Evolutionary conservation across 1,284 basidiomycete genomes (phyloP).

Genomic region (Blastosporella zonata): DNA sequence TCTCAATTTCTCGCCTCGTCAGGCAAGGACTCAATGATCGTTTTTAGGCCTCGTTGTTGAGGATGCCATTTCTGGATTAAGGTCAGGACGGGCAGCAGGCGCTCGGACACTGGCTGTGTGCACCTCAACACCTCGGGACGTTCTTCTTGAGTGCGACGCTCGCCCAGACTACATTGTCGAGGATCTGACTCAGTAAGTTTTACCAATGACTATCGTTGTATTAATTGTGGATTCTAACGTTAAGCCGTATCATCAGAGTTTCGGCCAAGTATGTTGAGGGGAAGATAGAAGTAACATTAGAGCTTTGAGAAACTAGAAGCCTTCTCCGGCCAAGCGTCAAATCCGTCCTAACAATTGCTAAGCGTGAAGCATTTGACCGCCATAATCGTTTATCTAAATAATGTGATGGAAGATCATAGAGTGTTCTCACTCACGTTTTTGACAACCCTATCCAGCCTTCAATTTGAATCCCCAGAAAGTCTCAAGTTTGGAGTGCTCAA

Average conservation of each 20-base stretch:
- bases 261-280: slow-evolving; percentile 32
- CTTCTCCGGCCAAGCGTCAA: background rate
- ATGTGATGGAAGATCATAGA: no score
- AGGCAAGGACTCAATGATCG: background rate
- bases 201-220: background rate
- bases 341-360: no score
- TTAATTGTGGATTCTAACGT: background rate
- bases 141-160: slow-evolving; percentile 45
- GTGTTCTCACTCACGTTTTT: no score
- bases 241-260: no score
- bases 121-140: slow-evolving; percentile 68
- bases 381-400: no score
- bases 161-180: slow-evolving; percentile 52
- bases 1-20: background rate
- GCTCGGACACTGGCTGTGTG: slow-evolving; percentile 74
- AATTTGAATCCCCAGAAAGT: no score
- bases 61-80: slow-evolving; percentile 79
- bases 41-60: slow-evolving; percentile 73
- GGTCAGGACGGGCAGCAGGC: slow-evolving; percentile 72
- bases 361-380: no score
- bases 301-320: background rate
- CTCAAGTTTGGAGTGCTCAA: no score
- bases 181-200: slow-evolving; percentile 49
- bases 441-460: no score
- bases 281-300: slow-evolving; percentile 36